Percentiles rank a stretch among this genome's conserved stretches.
Conservation (phyloP, 1,284 basidiomycete genomes). For the Trichosporon sp. region DNA sequence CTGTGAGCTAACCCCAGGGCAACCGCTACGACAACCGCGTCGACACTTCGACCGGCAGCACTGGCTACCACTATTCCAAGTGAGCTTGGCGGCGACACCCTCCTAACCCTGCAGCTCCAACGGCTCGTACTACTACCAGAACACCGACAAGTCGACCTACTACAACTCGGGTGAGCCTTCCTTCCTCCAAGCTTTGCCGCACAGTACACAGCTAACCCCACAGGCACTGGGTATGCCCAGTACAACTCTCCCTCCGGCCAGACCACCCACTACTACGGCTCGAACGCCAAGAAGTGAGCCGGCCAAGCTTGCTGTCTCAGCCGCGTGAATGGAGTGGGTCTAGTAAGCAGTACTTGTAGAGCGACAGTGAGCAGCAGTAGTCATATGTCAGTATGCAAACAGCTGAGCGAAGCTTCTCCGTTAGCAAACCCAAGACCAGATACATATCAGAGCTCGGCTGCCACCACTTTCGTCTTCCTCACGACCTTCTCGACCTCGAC, state of each 20-base stretch:
- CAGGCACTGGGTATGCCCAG: constrained; percentile 53
- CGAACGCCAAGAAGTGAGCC: constrained; percentile 11
- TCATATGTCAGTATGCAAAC: no score
- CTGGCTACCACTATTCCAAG: constrained; percentile 61
- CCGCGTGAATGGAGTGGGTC: not conserved
- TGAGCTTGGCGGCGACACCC: constrained; percentile 47
- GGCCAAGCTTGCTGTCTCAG: not conserved
- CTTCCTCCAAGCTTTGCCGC: not conserved
- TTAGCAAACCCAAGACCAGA: not conserved
- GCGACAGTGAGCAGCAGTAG: no score
- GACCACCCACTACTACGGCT: constrained; percentile 20
- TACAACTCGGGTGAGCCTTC: constrained; percentile 50
- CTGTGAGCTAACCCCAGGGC: constrained; percentile 48
- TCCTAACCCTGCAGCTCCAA: constrained; percentile 34
- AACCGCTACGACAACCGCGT: constrained; percentile 57
- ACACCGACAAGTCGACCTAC: constrained; percentile 60
- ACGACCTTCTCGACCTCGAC: not conserved
- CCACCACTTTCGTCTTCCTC: not conserved
- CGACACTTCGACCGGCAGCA: constrained; percentile 49
- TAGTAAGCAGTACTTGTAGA: not conserved
- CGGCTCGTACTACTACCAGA: constrained; percentile 60
- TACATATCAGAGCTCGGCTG: not conserved
- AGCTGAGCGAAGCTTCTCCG: no score
- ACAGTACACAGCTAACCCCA: not conserved
- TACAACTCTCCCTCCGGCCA: constrained; percentile 57